Base-by-base conservation (phyloP, 2,329 filamentous ascomycete genomes). In the Tolypocladium album region DNA sequence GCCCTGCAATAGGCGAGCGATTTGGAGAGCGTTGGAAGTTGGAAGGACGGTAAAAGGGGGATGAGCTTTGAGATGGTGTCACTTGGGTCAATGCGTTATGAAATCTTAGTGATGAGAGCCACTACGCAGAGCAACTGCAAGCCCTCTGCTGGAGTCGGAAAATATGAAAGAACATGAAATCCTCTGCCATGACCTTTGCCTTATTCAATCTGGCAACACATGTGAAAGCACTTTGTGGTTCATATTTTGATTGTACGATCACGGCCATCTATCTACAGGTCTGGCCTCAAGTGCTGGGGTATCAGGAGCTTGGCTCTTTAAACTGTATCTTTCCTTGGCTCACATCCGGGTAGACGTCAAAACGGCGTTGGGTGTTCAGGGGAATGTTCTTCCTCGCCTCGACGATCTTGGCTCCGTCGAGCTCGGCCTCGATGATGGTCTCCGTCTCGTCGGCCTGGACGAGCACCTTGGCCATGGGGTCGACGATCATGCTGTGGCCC, bases 311-410 rank as follows among this genome's bases (percentile, higher is more conserved):
- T 43, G 68, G 66, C 57, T 75, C 71, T 52, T 72, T 68, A 20
- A 71, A 70, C 27, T 71, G 68, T 31, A 79, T 71, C 60, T 79
- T 76, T 1, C 83, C 87, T 67, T 83, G 75, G 68, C 86, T 92
- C 39, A 99, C 85, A 78, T 99, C 92, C 0, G 91, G 89, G 73
- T 99, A 99, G 24, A 99, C 88, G 74, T 99, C 94, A 71, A 96
- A 99, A 65, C 94, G 81, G 68, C 94, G 82, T 80, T 99, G 94
- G 22, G 81, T 82, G 68, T 87, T 85, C 58, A 97, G 79, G 2
- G 94, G 94, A 66, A 99, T 96, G 7, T 88, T 88, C 72, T 83
- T 90, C 71, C 93, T 84, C 55, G 87, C 85, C 75, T 89, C 86
- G 59, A 86, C 83, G 66, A 97, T 89, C 68, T 80, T 82, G 13